phyloP scores from a whole-genome alignment of 805 yeast species.

The Saccharomycopsis olivae region DNA sequence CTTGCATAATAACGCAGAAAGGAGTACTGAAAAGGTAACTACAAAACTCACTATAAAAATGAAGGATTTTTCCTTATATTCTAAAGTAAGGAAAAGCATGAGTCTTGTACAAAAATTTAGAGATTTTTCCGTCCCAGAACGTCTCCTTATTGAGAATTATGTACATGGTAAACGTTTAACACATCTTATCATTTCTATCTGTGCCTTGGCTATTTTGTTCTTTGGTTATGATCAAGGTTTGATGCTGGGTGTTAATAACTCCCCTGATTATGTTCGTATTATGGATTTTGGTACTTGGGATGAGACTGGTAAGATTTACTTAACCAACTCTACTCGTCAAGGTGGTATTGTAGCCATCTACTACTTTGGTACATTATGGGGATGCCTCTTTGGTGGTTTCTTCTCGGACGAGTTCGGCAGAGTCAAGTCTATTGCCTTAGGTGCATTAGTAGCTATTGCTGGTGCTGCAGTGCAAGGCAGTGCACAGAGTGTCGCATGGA shows the following conservation, averaged over 20 bases:
- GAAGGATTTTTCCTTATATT: too few relatives aligned
- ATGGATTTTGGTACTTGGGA: conserved; percentile 40
- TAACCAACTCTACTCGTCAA: conserved; percentile 55
- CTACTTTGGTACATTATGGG: conserved; percentile 67
- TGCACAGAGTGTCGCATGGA: conserved; percentile 31
- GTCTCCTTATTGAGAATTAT: too few relatives aligned
- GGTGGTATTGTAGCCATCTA: conserved; percentile 32
- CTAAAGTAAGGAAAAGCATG: too few relatives aligned
- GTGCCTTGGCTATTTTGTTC: background rate
- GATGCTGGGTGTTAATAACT: too few relatives aligned
- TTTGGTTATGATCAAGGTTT: conserved; percentile 68
- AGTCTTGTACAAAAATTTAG: too few relatives aligned
- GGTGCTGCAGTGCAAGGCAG: conserved; percentile 49
- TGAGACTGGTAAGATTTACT: conserved; percentile 6
- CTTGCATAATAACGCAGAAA: too few relatives aligned
- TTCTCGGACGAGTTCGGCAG: conserved; percentile 55
- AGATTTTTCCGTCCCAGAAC: too few relatives aligned
- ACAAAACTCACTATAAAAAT: too few relatives aligned
- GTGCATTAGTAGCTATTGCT: conserved; percentile 42
- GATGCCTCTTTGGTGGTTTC: conserved; percentile 42
- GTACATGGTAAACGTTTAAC: too few relatives aligned
- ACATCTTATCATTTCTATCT: background rate
- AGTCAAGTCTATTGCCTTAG: conserved; percentile 41
- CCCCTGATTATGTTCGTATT: conserved; percentile 48
- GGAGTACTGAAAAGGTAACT: too few relatives aligned